phyloP scores from a whole-genome alignment of 345 rosid species.

The Hypericum perforatum region DNA sequence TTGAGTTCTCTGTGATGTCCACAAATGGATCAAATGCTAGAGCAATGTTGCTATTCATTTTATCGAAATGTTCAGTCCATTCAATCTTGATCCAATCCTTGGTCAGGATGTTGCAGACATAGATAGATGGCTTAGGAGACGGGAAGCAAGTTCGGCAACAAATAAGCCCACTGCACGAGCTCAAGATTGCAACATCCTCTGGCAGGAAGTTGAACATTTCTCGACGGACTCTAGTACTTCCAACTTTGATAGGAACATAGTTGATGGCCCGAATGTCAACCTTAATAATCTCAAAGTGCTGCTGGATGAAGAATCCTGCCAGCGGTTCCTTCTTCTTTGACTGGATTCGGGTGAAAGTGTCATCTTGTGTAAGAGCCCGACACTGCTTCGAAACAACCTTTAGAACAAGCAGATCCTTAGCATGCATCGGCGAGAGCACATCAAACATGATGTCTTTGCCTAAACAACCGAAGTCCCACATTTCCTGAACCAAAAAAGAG shows the following conservation, averaged over 20 bases:
- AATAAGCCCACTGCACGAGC: conserved; percentile 32
- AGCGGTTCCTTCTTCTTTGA: conserved; percentile 18
- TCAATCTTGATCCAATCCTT: conserved; percentile 23
- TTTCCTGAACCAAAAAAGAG: not conserved
- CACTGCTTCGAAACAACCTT: conserved; percentile 28
- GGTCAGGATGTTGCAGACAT: conserved; percentile 35
- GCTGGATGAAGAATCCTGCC: conserved; percentile 33
- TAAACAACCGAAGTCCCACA: conserved; percentile 5
- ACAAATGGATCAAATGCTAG: conserved; percentile 26
- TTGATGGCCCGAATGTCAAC: conserved; percentile 21
- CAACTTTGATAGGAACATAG: conserved; percentile 23
- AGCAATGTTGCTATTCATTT: conserved; percentile 12
- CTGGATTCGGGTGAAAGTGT: conserved; percentile 19
- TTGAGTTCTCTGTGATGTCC: conserved; percentile 11
- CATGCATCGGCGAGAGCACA: conserved; percentile 28
- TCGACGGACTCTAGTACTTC: conserved; percentile 9
- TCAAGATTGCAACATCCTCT: conserved; percentile 23
- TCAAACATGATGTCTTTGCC: conserved; percentile 18
- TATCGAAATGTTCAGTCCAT: conserved; percentile 20
- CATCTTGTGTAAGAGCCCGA: conserved; percentile 19
- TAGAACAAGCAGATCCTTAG: conserved; percentile 20
- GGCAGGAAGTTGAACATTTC: conserved; percentile 28
- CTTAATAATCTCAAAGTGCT: conserved; percentile 11
- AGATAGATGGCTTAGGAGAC: conserved; percentile 18
- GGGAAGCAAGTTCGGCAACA: conserved; percentile 31